phyloP scores from a whole-genome alignment of 139 green algal species.

The Chlorella vulgaris region DNA sequence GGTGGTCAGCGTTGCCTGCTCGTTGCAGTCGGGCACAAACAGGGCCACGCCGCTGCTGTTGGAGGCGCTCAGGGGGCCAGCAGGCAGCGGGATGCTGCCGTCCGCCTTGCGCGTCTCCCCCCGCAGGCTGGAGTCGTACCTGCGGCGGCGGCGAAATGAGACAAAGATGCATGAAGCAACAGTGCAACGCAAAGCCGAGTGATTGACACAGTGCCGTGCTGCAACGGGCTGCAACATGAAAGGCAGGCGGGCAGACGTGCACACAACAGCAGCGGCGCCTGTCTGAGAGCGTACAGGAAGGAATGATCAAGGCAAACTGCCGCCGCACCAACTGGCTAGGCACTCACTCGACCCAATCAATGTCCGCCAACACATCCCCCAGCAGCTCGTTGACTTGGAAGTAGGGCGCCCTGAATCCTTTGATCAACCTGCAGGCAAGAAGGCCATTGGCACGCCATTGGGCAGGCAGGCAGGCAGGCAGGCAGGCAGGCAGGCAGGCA shows the following conservation, averaged over 20 bases:
- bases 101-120: background rate
- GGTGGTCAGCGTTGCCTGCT: background rate
- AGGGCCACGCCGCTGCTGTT: background rate
- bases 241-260: no score
- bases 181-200: no score
- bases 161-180: no score
- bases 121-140: background rate
- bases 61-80: background rate
- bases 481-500: no score
- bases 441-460: background rate
- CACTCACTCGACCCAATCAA: background rate
- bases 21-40: background rate
- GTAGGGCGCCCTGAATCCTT: background rate
- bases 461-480: no score
- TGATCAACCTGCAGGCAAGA: background rate
- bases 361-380: background rate
- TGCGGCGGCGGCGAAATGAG: no score
- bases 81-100: background rate
- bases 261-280: no score
- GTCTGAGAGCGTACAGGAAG: no score
- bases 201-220: no score
- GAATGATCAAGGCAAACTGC: no score
- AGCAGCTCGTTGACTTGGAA: conserved; percentile 2
- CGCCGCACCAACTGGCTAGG: background rate
- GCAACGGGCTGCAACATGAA: no score